Base-by-base conservation (phyloP, 1,284 basidiomycete species). In the Austroboletus niveus region DNA sequence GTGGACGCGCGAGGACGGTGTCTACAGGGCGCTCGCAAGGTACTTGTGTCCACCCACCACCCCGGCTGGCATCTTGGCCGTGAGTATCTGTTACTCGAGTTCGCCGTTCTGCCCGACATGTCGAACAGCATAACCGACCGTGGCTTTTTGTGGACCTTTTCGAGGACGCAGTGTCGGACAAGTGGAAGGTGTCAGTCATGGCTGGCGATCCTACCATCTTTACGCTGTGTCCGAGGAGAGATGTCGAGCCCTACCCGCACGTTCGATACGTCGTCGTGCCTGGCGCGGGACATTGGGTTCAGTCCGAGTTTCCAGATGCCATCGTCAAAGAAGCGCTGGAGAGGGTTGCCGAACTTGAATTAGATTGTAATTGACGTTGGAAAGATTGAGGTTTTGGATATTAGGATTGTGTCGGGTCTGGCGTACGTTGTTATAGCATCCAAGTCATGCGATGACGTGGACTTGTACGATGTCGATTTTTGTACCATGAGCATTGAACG, bases 271-370 rank as follows among this genome's bases (percentile, higher is more conserved):
- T 63, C 30, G 20, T 52, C 1, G 54, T 66, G 2, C 51, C 54
- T 3, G 61, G 63, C 0, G 49, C 55, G 3, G 50, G 51, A 1
- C 66, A 64, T 34, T 65, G 54, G 58, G 62, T 65, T 17, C 66
- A 67, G 29, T 39, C 38, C 5, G 66, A 68, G n/a, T 55, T 51
- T 24, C 63, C 63, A 0, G 56, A 57, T 14, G 52, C 51, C 15
- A 49, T 64, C 0, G 54, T 66, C 9, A 58, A 63, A 9, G 66
- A 62, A 22, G 57, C 61, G 11, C 20, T 65, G 31, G 63, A 54
- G 47, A 54, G 43, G 7, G 48, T 63, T 1, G 50, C 50, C 22
- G 22, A 24, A 17, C 17, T 17, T 14, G 52, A 53, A 27, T 44
- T 56, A 36, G 62, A 54, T 29, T 4, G 22, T 24, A 24, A 3